phyloP scores from a whole-genome alignment of 192 early-diverging fungal species.

The Chytriomyces sp. region DNA sequence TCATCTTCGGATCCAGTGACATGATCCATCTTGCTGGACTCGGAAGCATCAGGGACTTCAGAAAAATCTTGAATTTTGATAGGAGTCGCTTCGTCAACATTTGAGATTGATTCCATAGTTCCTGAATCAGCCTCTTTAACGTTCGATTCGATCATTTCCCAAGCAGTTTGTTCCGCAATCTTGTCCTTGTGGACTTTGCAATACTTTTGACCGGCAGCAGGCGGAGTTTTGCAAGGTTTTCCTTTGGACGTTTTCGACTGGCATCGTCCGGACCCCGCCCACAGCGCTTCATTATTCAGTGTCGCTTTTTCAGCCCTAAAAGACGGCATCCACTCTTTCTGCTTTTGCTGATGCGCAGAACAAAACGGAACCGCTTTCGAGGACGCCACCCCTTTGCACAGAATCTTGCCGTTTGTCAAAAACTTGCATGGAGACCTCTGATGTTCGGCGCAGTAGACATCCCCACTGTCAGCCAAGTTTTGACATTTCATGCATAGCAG shows the following conservation, averaged over 20 bases:
- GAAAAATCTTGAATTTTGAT: no score
- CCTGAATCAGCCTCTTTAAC: no score
- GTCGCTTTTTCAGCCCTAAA: neutral
- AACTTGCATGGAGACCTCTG: neutral
- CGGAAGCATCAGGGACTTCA: no score
- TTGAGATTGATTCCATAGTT: no score
- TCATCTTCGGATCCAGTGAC: no score
- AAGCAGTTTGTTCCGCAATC: neutral
- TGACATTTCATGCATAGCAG: conserved; percentile 28
- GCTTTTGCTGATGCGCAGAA: neutral
- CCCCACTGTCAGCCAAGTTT: neutral
- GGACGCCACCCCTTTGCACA: neutral
- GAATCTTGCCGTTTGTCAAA: neutral
- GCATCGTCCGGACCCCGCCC: neutral
- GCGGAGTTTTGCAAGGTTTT: conserved; percentile 32
- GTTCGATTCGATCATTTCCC: no score
- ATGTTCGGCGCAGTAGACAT: conserved; percentile 20
- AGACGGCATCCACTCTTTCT: neutral
- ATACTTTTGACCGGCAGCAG: conserved; percentile 4
- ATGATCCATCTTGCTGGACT: no score
- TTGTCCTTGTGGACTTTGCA: conserved; percentile 17
- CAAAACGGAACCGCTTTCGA: conserved; percentile 18
- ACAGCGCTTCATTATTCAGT: neutral
- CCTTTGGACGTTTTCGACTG: conserved; percentile 29
- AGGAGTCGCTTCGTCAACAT: no score